Conservation (phyloP, 257 asterid species). For the Ilex aquifolium region DNA sequence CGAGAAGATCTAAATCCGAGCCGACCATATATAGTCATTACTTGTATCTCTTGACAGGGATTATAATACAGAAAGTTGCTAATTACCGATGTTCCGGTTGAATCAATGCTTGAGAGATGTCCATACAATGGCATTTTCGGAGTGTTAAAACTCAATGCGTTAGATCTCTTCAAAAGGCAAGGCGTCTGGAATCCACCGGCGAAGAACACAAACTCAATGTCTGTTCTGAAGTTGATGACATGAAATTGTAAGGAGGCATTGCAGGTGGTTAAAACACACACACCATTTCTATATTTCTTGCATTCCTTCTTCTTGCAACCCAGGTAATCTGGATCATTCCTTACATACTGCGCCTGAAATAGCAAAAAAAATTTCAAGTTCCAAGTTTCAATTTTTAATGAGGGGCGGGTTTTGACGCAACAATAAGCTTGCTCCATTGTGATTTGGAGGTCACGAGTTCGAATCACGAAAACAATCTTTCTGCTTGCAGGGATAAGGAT, state of each 20-base stretch:
- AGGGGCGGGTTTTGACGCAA: no score
- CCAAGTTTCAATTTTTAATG: not conserved
- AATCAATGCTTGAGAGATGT: conserved; percentile 56
- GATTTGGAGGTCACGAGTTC: no score
- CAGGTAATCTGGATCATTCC: conserved; percentile 58
- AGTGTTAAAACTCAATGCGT: conserved; percentile 35
- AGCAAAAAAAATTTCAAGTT: not conserved
- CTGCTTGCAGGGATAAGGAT: no score
- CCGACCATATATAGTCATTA: no score
- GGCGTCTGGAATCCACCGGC: conserved; percentile 60
- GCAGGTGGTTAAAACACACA: conserved; percentile 46
- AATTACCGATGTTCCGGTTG: conserved; percentile 62
- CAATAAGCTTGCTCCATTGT: no score
- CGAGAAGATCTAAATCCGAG: no score
- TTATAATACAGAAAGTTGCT: not conserved
- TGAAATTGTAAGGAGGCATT: conserved; percentile 56
- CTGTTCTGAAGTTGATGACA: conserved; percentile 71
- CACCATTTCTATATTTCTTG: conserved; percentile 21
- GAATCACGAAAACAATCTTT: no score
- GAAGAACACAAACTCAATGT: conserved; percentile 63
- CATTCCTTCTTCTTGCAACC: conserved; percentile 55
- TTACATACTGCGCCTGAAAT: conserved; percentile 64
- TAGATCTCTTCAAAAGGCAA: conserved; percentile 43
- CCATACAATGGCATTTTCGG: conserved; percentile 65
- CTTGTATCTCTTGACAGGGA: no score